phyloP scores from a whole-genome alignment of 2,329 filamentous ascomycete genomes.

The Hypoxylon sp. region DNA sequence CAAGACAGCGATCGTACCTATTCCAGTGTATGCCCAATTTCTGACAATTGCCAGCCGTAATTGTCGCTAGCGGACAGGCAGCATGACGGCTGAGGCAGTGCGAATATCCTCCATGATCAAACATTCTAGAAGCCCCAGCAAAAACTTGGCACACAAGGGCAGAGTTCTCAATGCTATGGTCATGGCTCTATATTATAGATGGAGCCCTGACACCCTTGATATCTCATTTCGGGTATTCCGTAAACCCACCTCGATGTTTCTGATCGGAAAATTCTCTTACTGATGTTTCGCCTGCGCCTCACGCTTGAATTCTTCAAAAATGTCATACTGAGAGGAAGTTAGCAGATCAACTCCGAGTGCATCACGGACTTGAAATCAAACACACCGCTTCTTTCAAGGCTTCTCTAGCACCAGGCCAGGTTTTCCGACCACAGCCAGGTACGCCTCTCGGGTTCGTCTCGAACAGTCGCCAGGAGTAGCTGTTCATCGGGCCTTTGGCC shows the following conservation, averaged over 20 bases:
- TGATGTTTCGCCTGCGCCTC: slow-evolving; percentile 13
- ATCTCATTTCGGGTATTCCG: slow-evolving; percentile 3
- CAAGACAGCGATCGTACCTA: slow-evolving; percentile 26
- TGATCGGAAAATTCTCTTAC: not conserved
- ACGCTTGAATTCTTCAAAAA: slow-evolving; percentile 26
- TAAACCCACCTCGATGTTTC: slow-evolving; percentile 1
- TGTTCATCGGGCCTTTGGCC: slow-evolving; percentile 47
- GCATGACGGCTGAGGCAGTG: slow-evolving; percentile 2
- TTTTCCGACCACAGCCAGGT: slow-evolving; percentile 47
- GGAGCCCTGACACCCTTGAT: not conserved
- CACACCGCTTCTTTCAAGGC: slow-evolving; percentile 44
- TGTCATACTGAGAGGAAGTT: slow-evolving; percentile 28
- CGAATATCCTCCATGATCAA: slow-evolving; percentile 8
- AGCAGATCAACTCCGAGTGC: not conserved
- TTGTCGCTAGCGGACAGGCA: too few relatives aligned
- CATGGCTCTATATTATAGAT: slow-evolving; percentile 1
- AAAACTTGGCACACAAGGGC: not conserved
- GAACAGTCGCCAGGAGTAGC: slow-evolving; percentile 48
- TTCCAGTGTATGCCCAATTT: slow-evolving; percentile 11
- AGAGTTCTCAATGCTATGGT: too few relatives aligned
- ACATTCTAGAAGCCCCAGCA: not conserved
- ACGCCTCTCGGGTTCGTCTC: slow-evolving; percentile 47
- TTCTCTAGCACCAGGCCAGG: slow-evolving; percentile 45
- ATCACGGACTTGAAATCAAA: slow-evolving; percentile 13
- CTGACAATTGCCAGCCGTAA: not conserved